Percentiles rank a stretch among this genome's conserved stretches.
Conservation (phyloP, 1,284 basidiomycete genomes). For the Ganoderma resinaceum region DNA sequence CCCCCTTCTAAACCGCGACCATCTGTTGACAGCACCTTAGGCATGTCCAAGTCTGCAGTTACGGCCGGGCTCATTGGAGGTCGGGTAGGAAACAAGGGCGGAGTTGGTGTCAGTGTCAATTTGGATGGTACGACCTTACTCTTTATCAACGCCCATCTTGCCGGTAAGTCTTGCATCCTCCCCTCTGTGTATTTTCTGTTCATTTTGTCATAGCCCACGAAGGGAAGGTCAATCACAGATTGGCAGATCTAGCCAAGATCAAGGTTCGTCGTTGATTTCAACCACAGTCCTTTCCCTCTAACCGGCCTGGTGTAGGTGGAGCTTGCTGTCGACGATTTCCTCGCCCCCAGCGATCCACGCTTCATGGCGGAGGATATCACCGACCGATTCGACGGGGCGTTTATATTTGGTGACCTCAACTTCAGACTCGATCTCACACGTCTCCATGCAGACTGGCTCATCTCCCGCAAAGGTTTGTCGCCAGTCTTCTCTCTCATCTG, state of each 20-base stretch:
- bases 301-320: slow-evolving; percentile 52
- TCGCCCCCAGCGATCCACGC: slow-evolving; percentile 67
- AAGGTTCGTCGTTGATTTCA: slow-evolving; percentile 53
- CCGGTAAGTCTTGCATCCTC: slow-evolving; percentile 54
- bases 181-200: neutral
- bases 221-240: slow-evolving; percentile 68
- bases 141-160: slow-evolving; percentile 90
- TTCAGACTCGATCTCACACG: slow-evolving; percentile 79
- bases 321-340: slow-evolving; percentile 70
- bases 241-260: slow-evolving; percentile 79
- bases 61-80: slow-evolving; percentile 89
- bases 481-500: too few relatives aligned
- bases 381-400: slow-evolving; percentile 84
- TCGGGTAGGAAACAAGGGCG: slow-evolving; percentile 87
- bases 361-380: slow-evolving; percentile 77
- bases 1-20: slow-evolving; percentile 4
- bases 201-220: slow-evolving; percentile 67
- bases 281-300: neutral
- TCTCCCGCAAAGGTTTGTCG: slow-evolving; percentile 42
- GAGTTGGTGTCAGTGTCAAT: slow-evolving; percentile 83
- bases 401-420: slow-evolving; percentile 85
- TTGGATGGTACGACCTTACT: slow-evolving; percentile 77
- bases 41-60: slow-evolving; percentile 75
- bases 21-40: slow-evolving; percentile 42
- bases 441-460: slow-evolving; percentile 75